Base-by-base conservation (phyloP, 805 yeast genomes). In the Hanseniaspora meyeri region DNA sequence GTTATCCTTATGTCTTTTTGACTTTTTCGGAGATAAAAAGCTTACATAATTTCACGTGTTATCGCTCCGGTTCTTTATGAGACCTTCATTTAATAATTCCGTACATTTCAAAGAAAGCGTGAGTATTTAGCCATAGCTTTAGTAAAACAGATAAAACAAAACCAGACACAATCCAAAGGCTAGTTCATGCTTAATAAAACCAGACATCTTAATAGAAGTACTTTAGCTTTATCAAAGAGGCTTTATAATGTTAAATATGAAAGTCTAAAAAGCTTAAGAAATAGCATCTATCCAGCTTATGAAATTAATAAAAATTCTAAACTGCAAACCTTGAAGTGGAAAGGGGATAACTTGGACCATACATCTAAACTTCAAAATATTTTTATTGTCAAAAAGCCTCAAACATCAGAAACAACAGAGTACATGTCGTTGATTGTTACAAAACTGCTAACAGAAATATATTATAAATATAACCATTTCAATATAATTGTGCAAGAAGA, bases 301-400 rank as follows among this genome's bases (percentile, higher is more conserved):
- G 65, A 64, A 55, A 63, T 67, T 48, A 63, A 63, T 46, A 54
- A 59, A 7, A 64, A 50, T 31, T 53, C 57, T 16, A 54, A 54
- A 27, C 38, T 54, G 7, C 57, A 47, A 36, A 48, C 49, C 6
- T 36, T 48, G 11, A 54, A 42, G 29, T 54, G 52, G 57, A 46
- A 34, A 29, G 14, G n/a, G 19, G 39, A 46, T 19, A 19, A 10
- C 4, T 4, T 14, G 16, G 29, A 20, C 32, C 36, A 42, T 6
- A 31, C 10, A 16, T 29, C 39, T 3, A 24, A 32, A 14, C 29
- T 87, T 11, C 79, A 80, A 59, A 91, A 90, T 65, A 79, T 91
- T 10, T 76, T 84, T 55, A 73, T 91, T 17, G 87, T 87, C 34
- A 90, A 89, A 69, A 91, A 91, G 65, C 96, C 96, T 1, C 80